A percentile compares a stretch with the other conserved stretches of the same genome.
These are phyloP conservation scores for Grifola frondosa DNA, from an alignment of 1,284 basidiomycete genomes.

Conservation along the genomic window DNA sequence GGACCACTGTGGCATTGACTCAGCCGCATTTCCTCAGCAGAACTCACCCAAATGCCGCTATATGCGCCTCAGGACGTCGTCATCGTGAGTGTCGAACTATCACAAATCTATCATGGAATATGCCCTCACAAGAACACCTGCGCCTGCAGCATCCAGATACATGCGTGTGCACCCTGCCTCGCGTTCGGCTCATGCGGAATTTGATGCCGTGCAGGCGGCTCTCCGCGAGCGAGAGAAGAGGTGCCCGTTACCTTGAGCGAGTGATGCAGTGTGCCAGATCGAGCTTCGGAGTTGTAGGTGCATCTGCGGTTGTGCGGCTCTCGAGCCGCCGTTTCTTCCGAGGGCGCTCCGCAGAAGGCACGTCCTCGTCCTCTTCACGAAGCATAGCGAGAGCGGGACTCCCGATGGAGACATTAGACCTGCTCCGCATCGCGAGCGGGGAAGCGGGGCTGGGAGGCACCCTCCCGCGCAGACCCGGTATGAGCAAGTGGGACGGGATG, in stretches of 20 bases:
- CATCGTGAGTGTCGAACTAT: constrained; percentile 16
- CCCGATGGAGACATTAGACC: constrained; percentile 8
- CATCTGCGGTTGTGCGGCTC: too few relatives aligned
- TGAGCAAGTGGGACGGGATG: constrained; percentile 3
- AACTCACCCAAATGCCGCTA: constrained; percentile 12
- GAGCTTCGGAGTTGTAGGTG: too few relatives aligned
- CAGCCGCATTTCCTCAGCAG: constrained; percentile 23
- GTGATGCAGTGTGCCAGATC: too few relatives aligned
- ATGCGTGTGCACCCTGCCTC: too few relatives aligned
- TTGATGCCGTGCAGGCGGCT: too few relatives aligned
- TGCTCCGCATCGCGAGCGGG: constrained; percentile 16
- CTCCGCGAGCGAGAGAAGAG: too few relatives aligned
- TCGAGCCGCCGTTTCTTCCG: constrained; percentile 19
- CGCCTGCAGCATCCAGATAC: too few relatives aligned
- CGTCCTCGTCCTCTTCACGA: constrained; percentile 17
- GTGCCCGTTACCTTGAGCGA: too few relatives aligned
- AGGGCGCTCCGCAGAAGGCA: constrained; percentile 5
- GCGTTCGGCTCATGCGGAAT: too few relatives aligned
- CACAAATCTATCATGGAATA: constrained; percentile 7
- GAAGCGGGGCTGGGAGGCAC: constrained; percentile 16
- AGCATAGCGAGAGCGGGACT: constrained; percentile 16
- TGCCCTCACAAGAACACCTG: too few relatives aligned
- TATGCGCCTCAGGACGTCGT: constrained; percentile 13
- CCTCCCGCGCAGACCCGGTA: neutral
- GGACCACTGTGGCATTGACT: constrained; percentile 8